phyloP scores from a whole-genome alignment of 2,329 filamentous ascomycete species.

The Aspergillus brasiliensis region DNA sequence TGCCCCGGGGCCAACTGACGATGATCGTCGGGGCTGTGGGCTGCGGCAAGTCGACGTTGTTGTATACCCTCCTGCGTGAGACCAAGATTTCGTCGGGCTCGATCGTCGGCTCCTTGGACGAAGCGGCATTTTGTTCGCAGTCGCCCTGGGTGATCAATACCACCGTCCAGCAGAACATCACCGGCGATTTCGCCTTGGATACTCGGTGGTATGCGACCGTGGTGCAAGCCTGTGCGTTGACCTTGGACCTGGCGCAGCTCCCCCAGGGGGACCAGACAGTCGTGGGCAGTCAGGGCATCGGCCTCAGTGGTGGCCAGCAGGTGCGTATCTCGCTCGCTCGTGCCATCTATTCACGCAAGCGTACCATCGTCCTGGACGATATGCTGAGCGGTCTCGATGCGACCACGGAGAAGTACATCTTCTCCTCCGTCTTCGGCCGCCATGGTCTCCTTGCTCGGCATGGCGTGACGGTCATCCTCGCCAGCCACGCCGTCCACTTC shows the following conservation, averaged over 20 bases:
- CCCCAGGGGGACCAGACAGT: not conserved
- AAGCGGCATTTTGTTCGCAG: constrained; percentile 16
- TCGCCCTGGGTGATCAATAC: constrained; percentile 19
- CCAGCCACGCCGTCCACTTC: constrained; percentile 45
- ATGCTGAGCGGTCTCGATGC: constrained; percentile 45
- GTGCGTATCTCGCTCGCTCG: constrained; percentile 33
- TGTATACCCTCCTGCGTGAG: constrained; percentile 22
- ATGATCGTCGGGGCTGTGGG: constrained; percentile 31
- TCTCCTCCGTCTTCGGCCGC: constrained; percentile 41
- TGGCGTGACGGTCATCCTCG: constrained; percentile 47
- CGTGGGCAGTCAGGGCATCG: not conserved
- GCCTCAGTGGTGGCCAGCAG: not conserved
- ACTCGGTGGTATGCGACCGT: constrained; percentile 29
- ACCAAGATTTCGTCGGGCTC: constrained; percentile 1
- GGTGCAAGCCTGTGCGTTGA: not conserved
- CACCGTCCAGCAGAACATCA: constrained; percentile 22
- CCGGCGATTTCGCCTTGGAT: constrained; percentile 20
- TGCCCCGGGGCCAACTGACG: constrained; percentile 11
- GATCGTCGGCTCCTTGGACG: not conserved
- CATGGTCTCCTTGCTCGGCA: constrained; percentile 46
- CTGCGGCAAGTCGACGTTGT: constrained; percentile 21
- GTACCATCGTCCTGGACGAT: constrained; percentile 48
- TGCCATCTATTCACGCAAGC: constrained; percentile 45
- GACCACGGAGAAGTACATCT: constrained; percentile 41
- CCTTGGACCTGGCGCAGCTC: not conserved